These are phyloP conservation scores for Coprinopsis sp. DNA, from an alignment of 768 basidiomycete species.

Conservation along the genomic window DNA sequence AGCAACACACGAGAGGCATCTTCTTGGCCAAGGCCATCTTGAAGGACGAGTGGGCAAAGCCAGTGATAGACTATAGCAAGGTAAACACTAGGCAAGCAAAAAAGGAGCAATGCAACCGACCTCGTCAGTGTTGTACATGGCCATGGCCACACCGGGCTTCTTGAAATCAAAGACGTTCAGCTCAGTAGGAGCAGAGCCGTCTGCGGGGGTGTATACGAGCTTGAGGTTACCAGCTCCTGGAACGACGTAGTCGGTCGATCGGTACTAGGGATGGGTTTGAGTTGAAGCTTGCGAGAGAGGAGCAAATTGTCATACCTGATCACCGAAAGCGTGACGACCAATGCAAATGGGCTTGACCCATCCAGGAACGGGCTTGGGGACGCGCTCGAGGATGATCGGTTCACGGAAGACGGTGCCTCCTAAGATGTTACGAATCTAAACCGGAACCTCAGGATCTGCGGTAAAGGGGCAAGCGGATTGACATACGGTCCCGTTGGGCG, in stretches of 20 bases:
- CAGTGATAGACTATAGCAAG: conserved; percentile 66
- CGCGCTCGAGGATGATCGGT: conserved; percentile 87
- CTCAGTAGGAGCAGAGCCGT: conserved; percentile 60
- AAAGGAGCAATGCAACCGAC: conserved; percentile 34
- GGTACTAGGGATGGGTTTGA: conserved; percentile 52
- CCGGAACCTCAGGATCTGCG: neutral
- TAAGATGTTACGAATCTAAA: conserved; percentile 91
- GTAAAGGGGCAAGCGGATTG: neutral
- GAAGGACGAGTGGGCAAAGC: conserved; percentile 97
- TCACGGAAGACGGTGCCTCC: conserved; percentile 99
- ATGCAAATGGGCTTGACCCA: conserved; percentile 97
- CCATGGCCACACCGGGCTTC: conserved; percentile 87
- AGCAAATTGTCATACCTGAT: conserved; percentile 53
- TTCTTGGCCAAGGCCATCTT: conserved; percentile 88
- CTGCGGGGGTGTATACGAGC: conserved; percentile 80
- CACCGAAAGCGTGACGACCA: conserved; percentile 96
- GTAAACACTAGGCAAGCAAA: neutral
- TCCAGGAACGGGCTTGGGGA: conserved; percentile 92
- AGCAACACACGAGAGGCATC: conserved; percentile 54
- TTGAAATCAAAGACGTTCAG: conserved; percentile 93
- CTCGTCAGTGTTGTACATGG: conserved; percentile 99
- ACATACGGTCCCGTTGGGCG: conserved; percentile 89
- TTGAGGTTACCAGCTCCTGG: conserved; percentile 93
- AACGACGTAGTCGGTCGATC: conserved; percentile 88
- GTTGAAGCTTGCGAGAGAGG: neutral